Evolutionary conservation across 148 eudicot genomes (phyloP), one percentile per base, ranked within the genome.

Genomic region (Silene uniflora): DNA sequence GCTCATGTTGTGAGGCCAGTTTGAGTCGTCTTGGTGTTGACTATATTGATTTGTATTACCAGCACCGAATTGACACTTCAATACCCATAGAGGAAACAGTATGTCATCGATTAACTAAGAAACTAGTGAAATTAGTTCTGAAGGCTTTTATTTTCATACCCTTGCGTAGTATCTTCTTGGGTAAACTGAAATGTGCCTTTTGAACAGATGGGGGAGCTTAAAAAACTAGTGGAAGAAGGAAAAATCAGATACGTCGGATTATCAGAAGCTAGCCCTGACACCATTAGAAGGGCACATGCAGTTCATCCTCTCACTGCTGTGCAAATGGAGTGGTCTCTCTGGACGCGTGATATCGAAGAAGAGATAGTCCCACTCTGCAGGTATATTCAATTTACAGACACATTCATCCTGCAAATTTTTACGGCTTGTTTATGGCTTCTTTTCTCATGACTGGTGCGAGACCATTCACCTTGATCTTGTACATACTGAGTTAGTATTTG

Each of bases 61-160:
- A 77, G 76, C 92, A 93, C 67, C 86, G 90, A 42, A 80, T 89
- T 22, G 96, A 91, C 75, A 84, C 87, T 66, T 79, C 89, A 11
- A 70, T 87, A 61, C 91, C 96, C 17, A 91, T 91, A 9, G 92
- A 91, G 81, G 96, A 89, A 24, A 89, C 93, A 21, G 92, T 91
- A 78, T 82, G 91, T 65, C 10, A 66, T 69, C 70, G 27, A 32
- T 62, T 21, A 9, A 42, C 73, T 62, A 12, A 17, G 24, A 35
- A 35, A 14, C 62, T 73, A 3, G 39, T 35, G 52, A 58, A 23
- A 14, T 46, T 9, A 56, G 7, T 73, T n/a, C 23, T 25, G 73
- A 19, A 69, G 49, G 19, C 46, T 73, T 66, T 32, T 58, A 1
- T n/a, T 16, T 56, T 58, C 67, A 49, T 17, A 66, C 39, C 22